A percentile compares a stretch with the other conserved stretches of the same genome.
phyloP scores from a whole-genome alignment of 805 yeast genomes.

The Suhomyces vadensis region DNA sequence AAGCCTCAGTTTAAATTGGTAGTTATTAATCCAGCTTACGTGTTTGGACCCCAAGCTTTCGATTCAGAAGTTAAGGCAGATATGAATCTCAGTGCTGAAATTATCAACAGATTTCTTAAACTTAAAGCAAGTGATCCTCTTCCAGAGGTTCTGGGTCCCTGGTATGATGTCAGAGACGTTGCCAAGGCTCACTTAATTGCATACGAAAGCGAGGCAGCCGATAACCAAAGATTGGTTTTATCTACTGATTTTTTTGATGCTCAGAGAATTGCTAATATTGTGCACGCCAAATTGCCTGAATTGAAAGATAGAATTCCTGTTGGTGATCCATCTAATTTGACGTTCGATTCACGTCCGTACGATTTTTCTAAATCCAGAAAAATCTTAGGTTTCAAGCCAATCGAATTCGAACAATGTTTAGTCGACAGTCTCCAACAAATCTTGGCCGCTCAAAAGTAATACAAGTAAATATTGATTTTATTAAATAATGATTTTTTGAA shows the following conservation, averaged over 20 bases:
- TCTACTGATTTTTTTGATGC: slow-evolving; percentile 18
- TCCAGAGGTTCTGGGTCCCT: slow-evolving; percentile 19
- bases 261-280: slow-evolving; percentile 34
- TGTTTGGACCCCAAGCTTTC: slow-evolving; percentile 44
- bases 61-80: slow-evolving; percentile 24
- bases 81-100: slow-evolving; percentile 19
- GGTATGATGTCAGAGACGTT: slow-evolving; percentile 16
- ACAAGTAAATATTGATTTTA: too few species aligned
- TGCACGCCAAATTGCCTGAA: slow-evolving; percentile 42
- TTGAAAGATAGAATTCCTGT: slow-evolving; percentile 46
- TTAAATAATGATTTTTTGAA: too few species aligned
- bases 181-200: slow-evolving; percentile 17
- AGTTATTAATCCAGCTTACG: slow-evolving; percentile 37
- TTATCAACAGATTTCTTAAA: slow-evolving; percentile 18
- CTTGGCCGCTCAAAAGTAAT: slow-evolving; percentile 6
- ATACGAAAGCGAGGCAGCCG: slow-evolving; percentile 14
- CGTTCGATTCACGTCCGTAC: too few species aligned
- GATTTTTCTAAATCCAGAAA: slow-evolving; percentile 26
- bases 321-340: slow-evolving; percentile 38
- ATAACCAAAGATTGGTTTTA: slow-evolving; percentile 27
- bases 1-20: slow-evolving; percentile 25
- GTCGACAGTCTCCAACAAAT: slow-evolving; percentile 46
- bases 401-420: slow-evolving; percentile 39
- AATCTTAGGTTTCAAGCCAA: slow-evolving; percentile 41
- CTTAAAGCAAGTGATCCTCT: slow-evolving; percentile 15